phyloP scores from a whole-genome alignment of 2,329 filamentous ascomycete genomes.

The Chaetothyriales sp. region DNA sequence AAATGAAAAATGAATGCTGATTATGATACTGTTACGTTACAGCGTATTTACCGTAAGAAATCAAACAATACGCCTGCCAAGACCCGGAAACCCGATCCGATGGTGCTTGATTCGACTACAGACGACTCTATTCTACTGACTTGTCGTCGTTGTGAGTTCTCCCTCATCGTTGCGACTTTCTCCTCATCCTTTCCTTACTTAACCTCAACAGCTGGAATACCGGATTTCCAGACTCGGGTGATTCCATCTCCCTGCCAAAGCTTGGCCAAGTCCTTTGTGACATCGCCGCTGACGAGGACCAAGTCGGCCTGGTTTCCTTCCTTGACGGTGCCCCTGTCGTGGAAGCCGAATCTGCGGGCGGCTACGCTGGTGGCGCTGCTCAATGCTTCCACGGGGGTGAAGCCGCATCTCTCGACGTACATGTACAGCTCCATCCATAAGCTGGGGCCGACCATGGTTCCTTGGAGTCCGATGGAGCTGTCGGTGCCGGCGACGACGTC shows the following conservation, averaged over 20 bases:
- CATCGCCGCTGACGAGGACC: slow-evolving; percentile 16
- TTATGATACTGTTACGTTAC: neutral
- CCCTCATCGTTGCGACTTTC: too few species aligned
- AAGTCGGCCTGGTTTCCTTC: slow-evolving; percentile 16
- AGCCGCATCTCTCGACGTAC: slow-evolving; percentile 19
- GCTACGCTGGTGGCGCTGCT: slow-evolving; percentile 17
- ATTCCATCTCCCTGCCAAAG: slow-evolving; percentile 14
- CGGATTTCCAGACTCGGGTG: slow-evolving; percentile 15
- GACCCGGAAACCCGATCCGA: too few species aligned
- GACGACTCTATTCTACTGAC: too few species aligned
- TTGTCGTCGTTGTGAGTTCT: too few species aligned
- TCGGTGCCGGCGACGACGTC: slow-evolving; percentile 23
- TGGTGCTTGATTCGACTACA: too few species aligned
- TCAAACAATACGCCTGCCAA: too few species aligned
- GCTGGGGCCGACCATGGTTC: slow-evolving; percentile 14
- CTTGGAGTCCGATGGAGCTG: slow-evolving; percentile 14
- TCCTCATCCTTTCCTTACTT: too few species aligned
- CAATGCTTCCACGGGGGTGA: slow-evolving; percentile 18
- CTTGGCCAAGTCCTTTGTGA: slow-evolving; percentile 9
- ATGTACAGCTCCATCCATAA: slow-evolving; percentile 20
- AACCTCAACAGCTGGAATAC: slow-evolving; percentile 7
- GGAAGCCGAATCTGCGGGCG: slow-evolving; percentile 18
- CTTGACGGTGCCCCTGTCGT: slow-evolving; percentile 19
- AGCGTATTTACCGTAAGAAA: too few species aligned
- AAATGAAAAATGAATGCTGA: neutral